phyloP scores from a whole-genome alignment of 2,329 filamentous ascomycete genomes.

The Diplodia mutila region DNA sequence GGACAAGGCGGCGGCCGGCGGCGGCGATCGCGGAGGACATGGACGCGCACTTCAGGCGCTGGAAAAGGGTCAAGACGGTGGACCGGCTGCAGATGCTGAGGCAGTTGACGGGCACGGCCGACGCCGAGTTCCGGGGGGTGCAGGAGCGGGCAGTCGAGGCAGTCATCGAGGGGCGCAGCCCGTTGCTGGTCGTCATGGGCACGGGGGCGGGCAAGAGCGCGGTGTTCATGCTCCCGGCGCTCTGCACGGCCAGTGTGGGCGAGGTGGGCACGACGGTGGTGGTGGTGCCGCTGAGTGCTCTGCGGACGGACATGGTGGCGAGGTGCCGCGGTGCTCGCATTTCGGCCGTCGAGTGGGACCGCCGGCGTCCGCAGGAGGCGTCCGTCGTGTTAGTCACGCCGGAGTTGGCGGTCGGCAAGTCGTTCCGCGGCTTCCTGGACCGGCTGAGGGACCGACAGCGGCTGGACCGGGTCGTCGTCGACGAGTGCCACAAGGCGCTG shows the following conservation, averaged over 20 bases:
- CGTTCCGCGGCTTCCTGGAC: conserved; percentile 27
- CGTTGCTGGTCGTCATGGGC: conserved; percentile 26
- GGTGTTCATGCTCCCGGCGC: conserved; percentile 29
- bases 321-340: conserved; percentile 24
- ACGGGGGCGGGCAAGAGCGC: conserved; percentile 30
- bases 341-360: conserved; percentile 21
- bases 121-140: conserved; percentile 24
- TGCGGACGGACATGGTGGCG: conserved; percentile 26
- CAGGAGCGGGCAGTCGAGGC: conserved; percentile 27
- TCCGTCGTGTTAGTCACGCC: conserved; percentile 29
- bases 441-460: conserved; percentile 2
- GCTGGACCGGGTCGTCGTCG: conserved; percentile 27
- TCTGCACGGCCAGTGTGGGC: not conserved
- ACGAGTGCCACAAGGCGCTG: conserved; percentile 25
- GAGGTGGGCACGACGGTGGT: conserved; percentile 26
- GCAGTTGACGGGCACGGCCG: conserved; percentile 2
- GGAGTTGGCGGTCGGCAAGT: conserved; percentile 26
- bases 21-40: not conserved
- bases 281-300: conserved; percentile 28
- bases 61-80: conserved; percentile 8
- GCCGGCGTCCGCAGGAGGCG: conserved; percentile 13
- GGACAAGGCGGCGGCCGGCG: not conserved
- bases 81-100: conserved; percentile 2
- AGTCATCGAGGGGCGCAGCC: conserved; percentile 24
- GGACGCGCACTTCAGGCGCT: not conserved